These are phyloP conservation scores for Euclidium syriacum DNA, from an alignment of 345 rosid species.

Conservation along the genomic window DNA sequence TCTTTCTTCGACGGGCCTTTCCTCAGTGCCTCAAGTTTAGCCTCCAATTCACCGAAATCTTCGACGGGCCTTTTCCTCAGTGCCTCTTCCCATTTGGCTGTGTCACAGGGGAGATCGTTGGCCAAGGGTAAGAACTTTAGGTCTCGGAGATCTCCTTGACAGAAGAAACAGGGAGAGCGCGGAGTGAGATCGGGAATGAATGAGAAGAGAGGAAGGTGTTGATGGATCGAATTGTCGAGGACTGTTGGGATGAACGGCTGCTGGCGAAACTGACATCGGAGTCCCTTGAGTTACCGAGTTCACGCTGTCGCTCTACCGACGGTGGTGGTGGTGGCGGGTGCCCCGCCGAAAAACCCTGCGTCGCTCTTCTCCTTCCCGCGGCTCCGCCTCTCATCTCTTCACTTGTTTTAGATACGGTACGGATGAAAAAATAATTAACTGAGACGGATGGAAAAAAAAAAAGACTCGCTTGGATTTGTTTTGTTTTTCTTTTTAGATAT, in stretches of 20 bases:
- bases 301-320: conserved; percentile 25
- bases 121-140: conserved; percentile 46
- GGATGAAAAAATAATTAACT: no score
- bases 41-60: conserved; percentile 38
- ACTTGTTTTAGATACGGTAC: no score
- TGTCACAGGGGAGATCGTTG: conserved; percentile 40
- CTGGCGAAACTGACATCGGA: conserved; percentile 91
- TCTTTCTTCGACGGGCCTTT: conserved; percentile 60
- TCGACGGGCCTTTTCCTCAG: conserved; percentile 32
- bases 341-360: conserved; percentile 19
- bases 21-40: conserved; percentile 40
- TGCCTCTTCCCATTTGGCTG: conserved; percentile 50
- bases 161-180: conserved; percentile 45
- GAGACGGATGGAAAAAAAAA: no score
- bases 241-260: conserved; percentile 69
- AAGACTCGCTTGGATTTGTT: no score
- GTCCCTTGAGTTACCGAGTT: conserved; percentile 44
- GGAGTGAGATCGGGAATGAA: conserved; percentile 39
- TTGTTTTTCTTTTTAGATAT: no score
- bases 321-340: conserved; percentile 25
- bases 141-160: conserved; percentile 59
- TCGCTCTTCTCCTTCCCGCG: conserved; percentile 22
- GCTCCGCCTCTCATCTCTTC: conserved; percentile 38
- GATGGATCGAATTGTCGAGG: conserved; percentile 48
- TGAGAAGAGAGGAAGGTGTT: conserved; percentile 63